Evolutionary conservation across 2,329 filamentous ascomycete genomes (phyloP), one percentile per base, ranked within the genome.

Genomic region (Stachybotrys chlorohalonatus): DNA sequence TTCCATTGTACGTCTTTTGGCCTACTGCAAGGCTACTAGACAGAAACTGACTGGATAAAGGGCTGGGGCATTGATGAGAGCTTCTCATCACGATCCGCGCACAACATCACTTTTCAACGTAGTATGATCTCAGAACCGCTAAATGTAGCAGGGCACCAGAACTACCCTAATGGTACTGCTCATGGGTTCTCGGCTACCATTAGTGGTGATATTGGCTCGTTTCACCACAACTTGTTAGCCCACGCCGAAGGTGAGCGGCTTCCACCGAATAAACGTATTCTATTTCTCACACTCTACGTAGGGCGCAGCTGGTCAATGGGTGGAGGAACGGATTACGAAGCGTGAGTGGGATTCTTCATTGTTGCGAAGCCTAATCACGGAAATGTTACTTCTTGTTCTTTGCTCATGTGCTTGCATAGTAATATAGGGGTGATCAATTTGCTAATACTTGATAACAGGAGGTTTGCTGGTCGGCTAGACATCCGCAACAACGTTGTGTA

Each of bases 401-500:
- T 24, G 24, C 24, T 2, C 24, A 24, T 24, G 24, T 24, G 2
- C 24, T 24, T 24, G 24, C 24, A 24, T 4, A 24, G 4, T 4
- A 24, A 24, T 4, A 24, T 4, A 24, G 2, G 2, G 24, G 4
- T 24, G 24, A 24, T 24, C 24, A 24, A 24, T 24, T 24, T 24
- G 24, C 36, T 42, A 42, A 42, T 2, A 24, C 36, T 42, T 13
- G 8, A 42, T 42, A 42, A 42, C 13, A 42, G 68, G 11, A 57
- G 55, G 15, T 70, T 70, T 49, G 62, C 63, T 9, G 67, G 68
- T 1, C 58, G 60, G 16, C 58, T 70, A 1, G 68, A 70, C 49
- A 65, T 70, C 7, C 62, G 68, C 5, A 70, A 70, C 56, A 69
- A 70, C 47, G 66, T 70, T 15, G 67, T 69, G 1, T 69, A 70